Evolutionary conservation across 192 early-diverging fungal species (phyloP).

Genomic region (Pecoramyces ruminantium): DNA sequence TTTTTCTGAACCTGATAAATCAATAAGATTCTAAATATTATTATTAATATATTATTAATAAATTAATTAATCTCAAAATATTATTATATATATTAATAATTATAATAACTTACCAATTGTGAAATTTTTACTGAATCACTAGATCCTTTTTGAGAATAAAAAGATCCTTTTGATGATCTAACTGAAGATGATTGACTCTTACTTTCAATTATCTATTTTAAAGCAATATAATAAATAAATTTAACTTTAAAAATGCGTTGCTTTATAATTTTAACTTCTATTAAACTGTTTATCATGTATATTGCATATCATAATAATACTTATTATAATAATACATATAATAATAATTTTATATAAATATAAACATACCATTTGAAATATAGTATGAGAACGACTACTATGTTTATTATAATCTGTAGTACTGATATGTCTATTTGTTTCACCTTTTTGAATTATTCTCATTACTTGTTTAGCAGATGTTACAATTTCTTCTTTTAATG

Average conservation of each 20-base stretch:
- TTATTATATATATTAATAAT: too few species aligned
- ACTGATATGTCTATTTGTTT: slow-evolving; percentile 71
- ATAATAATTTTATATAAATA: not conserved
- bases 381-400: slow-evolving; percentile 83
- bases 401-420: slow-evolving; percentile 86
- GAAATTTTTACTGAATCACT: not conserved
- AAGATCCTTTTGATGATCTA: slow-evolving; percentile 2
- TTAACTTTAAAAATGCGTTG: too few species aligned
- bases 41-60: slow-evolving; percentile 12
- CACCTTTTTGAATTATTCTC: slow-evolving; percentile 55
- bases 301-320: too few species aligned
- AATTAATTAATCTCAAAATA: too few species aligned
- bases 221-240: not conserved
- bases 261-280: too few species aligned
- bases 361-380: slow-evolving; percentile 65
- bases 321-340: too few species aligned
- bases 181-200: slow-evolving; percentile 27
- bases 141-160: slow-evolving; percentile 3
- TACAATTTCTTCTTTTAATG: slow-evolving; percentile 57
- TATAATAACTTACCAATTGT: not conserved
- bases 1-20: slow-evolving; percentile 92
- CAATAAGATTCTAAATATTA: slow-evolving; percentile 64
- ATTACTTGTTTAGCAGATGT: slow-evolving; percentile 53
- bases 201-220: slow-evolving; percentile 52
- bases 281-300: too few species aligned